Conservation (phyloP, 1,139 yeast genomes). For the Geotrichum europaeum region DNA sequence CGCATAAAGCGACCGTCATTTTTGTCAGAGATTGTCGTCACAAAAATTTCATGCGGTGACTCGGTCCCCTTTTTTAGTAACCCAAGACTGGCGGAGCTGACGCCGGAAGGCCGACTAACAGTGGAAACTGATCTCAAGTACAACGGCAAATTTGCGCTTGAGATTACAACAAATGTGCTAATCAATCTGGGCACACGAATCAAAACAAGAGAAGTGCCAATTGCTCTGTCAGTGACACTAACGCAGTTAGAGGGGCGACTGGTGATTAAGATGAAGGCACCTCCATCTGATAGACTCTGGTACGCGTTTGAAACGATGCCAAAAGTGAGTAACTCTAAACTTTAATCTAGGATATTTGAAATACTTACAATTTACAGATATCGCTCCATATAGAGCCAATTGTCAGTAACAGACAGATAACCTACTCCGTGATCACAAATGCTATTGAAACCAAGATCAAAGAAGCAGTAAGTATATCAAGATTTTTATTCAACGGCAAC, state of each 20-base stretch:
- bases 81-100: slow-evolving; percentile 61
- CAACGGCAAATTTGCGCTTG: slow-evolving; percentile 65
- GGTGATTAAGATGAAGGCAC: slow-evolving; percentile 66
- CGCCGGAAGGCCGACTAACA: slow-evolving; percentile 76
- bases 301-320: slow-evolving; percentile 83
- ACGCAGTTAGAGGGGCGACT: slow-evolving; percentile 69
- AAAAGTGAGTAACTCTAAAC: slow-evolving; percentile 43
- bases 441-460: slow-evolving; percentile 72
- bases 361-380: slow-evolving; percentile 6
- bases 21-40: slow-evolving; percentile 72
- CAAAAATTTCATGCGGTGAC: slow-evolving; percentile 66
- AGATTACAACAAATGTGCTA: slow-evolving; percentile 72
- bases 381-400: slow-evolving; percentile 72
- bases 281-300: slow-evolving; percentile 90
- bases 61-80: slow-evolving; percentile 75
- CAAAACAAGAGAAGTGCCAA: slow-evolving; percentile 70
- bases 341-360: neutral
- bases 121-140: slow-evolving; percentile 59
- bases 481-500: neutral
- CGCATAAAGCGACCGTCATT: slow-evolving; percentile 84
- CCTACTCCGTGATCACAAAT: slow-evolving; percentile 71
- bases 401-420: slow-evolving; percentile 74
- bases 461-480: slow-evolving; percentile 44
- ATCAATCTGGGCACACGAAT: slow-evolving; percentile 70
- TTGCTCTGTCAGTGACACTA: slow-evolving; percentile 65